Conservation (phyloP, 495 filamentous ascomycete genomes). For the Penicillium angulare region DNA sequence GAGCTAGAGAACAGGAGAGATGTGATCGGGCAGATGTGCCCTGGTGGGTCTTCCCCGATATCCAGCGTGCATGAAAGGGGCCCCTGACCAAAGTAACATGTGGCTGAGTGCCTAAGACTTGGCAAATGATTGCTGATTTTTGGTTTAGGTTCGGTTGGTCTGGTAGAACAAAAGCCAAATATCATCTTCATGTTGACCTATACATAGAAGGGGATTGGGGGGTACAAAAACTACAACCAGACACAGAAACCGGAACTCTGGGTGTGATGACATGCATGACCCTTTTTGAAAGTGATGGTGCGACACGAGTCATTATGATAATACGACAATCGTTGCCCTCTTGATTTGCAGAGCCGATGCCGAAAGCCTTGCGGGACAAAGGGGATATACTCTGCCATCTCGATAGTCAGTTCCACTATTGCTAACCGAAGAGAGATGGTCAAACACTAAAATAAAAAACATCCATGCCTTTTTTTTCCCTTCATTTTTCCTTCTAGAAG, state of each 20-base stretch:
- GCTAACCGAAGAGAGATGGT: slow-evolving; percentile 14
- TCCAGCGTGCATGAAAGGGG: not conserved
- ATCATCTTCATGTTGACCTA: not conserved
- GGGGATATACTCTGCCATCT: slow-evolving; percentile 19
- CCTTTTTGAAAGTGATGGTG: slow-evolving; percentile 15
- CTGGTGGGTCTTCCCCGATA: not conserved
- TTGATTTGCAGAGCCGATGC: not conserved
- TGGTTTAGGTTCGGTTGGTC: no score
- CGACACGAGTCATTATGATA: slow-evolving; percentile 18
- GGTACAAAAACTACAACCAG: no score
- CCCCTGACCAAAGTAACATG: not conserved
- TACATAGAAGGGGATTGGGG: not conserved
- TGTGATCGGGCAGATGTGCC: not conserved
- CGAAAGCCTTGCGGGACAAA: not conserved
- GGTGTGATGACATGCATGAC: slow-evolving; percentile 17
- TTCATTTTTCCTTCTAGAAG: slow-evolving; percentile 28
- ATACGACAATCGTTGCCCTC: not conserved
- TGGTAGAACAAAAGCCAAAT: no score
- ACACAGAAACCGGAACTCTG: no score
- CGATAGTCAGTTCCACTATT: slow-evolving; percentile 26
- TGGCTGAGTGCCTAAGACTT: not conserved
- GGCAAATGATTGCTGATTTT: no score
- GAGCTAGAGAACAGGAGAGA: not conserved
- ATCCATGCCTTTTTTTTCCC: no score
- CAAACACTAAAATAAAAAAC: slow-evolving; percentile 19